These are phyloP conservation scores for Xylaria castorea DNA, from an alignment of 495 filamentous ascomycete genomes.

Conservation along the genomic window DNA sequence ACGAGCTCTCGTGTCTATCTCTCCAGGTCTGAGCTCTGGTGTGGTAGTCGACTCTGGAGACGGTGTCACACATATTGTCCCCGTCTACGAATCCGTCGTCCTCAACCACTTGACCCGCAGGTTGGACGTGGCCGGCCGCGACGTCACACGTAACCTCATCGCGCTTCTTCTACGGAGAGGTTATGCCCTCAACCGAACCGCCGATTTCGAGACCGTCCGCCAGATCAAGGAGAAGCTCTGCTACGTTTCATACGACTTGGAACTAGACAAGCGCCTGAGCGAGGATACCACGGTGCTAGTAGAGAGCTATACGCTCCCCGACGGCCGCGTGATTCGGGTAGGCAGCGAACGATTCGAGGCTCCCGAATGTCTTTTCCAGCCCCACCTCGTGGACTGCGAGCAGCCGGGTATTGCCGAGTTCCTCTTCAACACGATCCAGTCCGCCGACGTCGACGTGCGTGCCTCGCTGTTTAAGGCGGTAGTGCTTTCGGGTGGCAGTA, in stretches of 20 bases:
- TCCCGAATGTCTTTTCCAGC: constrained; percentile 98
- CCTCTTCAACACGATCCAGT: constrained; percentile 97
- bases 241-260: constrained; percentile 98
- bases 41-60: constrained; percentile 98
- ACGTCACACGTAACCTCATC: constrained; percentile 97
- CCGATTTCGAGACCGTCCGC: constrained; percentile 98
- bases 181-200: constrained; percentile 96
- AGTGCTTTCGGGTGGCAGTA: constrained; percentile 93
- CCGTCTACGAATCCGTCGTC: constrained; percentile 96
- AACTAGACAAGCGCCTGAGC: constrained; percentile 91
- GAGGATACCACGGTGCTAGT: constrained; percentile 98
- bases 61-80: constrained; percentile 97
- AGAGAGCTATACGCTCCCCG: constrained; percentile 95
- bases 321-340: constrained; percentile 93
- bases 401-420: constrained; percentile 96
- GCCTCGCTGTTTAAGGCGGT: constrained; percentile 95
- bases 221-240: constrained; percentile 99
- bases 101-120: constrained; percentile 95
- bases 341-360: constrained; percentile 98
- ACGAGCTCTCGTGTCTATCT: constrained; percentile 29
- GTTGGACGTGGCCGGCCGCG: constrained; percentile 93
- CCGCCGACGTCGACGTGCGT: constrained; percentile 93
- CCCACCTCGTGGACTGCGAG: constrained; percentile 96
- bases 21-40: constrained; percentile 83
- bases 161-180: constrained; percentile 91